Percentiles rank a stretch among this genome's conserved stretches.
Evolutionary conservation across 345 rosid genomes (phyloP).

Genomic region (Acer saccharum): DNA sequence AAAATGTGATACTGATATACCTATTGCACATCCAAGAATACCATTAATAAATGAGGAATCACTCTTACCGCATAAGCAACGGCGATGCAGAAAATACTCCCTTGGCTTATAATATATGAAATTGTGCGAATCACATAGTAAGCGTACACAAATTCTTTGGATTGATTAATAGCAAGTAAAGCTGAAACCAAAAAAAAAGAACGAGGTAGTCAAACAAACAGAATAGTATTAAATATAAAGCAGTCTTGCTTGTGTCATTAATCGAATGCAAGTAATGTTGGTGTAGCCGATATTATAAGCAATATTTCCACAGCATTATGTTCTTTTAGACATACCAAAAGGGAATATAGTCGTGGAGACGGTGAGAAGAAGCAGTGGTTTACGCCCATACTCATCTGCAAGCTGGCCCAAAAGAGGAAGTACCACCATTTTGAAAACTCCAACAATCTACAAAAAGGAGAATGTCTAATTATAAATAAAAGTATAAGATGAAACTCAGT

Average conservation of each 20-base stretch:
- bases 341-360: constrained; percentile 54
- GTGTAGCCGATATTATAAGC: not conserved
- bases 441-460: constrained; percentile 42
- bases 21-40: not conserved
- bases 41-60: not conserved
- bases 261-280: not conserved
- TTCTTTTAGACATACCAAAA: constrained; percentile 35
- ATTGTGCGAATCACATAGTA: constrained; percentile 57
- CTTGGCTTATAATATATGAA: constrained; percentile 56
- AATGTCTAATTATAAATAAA: not conserved
- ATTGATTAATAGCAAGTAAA: constrained; percentile 44
- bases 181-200: constrained; percentile 30
- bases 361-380: constrained; percentile 48
- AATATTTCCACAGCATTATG: not conserved
- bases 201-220: not conserved
- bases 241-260: not conserved
- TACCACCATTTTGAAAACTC: constrained; percentile 59
- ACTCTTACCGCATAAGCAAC: constrained; percentile 54
- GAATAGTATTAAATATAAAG: not conserved
- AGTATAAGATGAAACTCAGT: not conserved
- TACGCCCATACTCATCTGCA: constrained; percentile 63
- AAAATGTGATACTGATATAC: constrained; percentile 5
- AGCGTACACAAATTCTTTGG: constrained; percentile 48
- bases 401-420: constrained; percentile 60
- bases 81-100: constrained; percentile 59